phyloP scores from a whole-genome alignment of 352 stramenopile genomes.

The Globisporangium canariense region DNA sequence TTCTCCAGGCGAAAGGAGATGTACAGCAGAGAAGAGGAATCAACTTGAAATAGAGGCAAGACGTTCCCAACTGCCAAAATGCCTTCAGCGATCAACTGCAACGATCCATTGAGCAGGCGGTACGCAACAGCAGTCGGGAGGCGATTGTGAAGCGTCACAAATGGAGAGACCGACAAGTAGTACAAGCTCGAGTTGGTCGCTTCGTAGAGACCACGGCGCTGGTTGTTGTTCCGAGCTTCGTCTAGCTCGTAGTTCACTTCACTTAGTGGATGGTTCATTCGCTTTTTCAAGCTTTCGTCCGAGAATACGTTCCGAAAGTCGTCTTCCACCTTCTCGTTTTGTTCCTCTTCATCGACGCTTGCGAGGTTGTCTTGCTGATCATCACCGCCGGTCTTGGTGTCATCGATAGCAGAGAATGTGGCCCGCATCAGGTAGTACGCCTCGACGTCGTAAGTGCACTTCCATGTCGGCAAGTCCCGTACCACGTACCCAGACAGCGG shows the following conservation, averaged over 20 bases:
- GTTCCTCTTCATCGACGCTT: slow-evolving; percentile 50
- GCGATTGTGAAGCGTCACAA: slow-evolving; percentile 81
- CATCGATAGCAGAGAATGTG: slow-evolving; percentile 67
- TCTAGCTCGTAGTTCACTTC: slow-evolving; percentile 81
- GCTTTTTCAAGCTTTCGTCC: slow-evolving; percentile 39
- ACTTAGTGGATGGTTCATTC: slow-evolving; percentile 52
- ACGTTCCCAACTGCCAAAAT: slow-evolving; percentile 82
- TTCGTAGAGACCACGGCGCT: slow-evolving; percentile 77
- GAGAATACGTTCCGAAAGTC: slow-evolving; percentile 80
- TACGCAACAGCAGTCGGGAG: slow-evolving; percentile 82
- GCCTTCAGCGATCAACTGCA: slow-evolving; percentile 84
- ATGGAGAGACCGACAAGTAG: slow-evolving; percentile 79
- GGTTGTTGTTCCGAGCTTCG: slow-evolving; percentile 69
- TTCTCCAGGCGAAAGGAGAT: slow-evolving; percentile 86
- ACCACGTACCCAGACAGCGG: slow-evolving; percentile 78
- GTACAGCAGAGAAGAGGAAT: slow-evolving; percentile 58
- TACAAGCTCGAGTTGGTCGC: slow-evolving; percentile 84
- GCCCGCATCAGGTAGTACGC: slow-evolving; percentile 86
- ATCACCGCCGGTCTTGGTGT: slow-evolving; percentile 24
- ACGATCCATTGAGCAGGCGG: slow-evolving; percentile 72
- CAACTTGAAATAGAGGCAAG: slow-evolving; percentile 81
- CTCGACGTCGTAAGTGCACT: slow-evolving; percentile 87
- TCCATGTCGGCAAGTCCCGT: slow-evolving; percentile 81
- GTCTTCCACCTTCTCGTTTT: slow-evolving; percentile 64
- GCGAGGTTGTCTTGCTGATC: slow-evolving; percentile 23